Base-by-base conservation (phyloP, 306 rosid genomes). In the Rosa rugosa region DNA sequence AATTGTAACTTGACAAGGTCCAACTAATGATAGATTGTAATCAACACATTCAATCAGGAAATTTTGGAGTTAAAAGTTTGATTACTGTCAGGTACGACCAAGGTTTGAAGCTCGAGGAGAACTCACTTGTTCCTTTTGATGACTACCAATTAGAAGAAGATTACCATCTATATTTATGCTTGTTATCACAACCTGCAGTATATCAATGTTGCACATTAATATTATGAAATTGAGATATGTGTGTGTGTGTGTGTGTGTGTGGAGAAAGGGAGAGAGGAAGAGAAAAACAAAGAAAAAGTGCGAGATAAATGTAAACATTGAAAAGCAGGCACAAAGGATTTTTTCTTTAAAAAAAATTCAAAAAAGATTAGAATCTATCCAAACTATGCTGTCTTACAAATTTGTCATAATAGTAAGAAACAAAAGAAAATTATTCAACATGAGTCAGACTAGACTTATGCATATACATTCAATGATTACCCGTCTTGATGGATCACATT, bases 161-260 rank as follows among this genome's bases (percentile, higher is more conserved):
- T 79, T 72, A n/a, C 87, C 90, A 2, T 86, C 80, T 66, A 89
- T 83, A 73, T 72, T 84, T 79, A 88, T 86, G 88, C 97, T 90
- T 76, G 94, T 90, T 77, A 93, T 79, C 80, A 93, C 91, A 81
- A 93, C 92, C 96, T 93, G 89, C 45, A 78, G 66, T 42, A 67
- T 7, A 70, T 59, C 22, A 71, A 53, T 79, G 25, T 75, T 49
- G 41, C 51, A 27, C 67, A 77, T 83, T 41, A 60, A 77, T 20
- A 75, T 0, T 5, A 12, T 36, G 27, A 45, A 71, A 57, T 5
- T 23, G 38, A 60, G 42, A 54, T 6, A 2, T 31, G 8, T 2
- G 23, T 22, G 31, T 22, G 54, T 49, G 54, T 13, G 53, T 12
- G 53, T 49, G 54, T 49, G 54, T 49, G 25, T 53, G 54, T 14